Conservation (phyloP, 2,329 filamentous ascomycete genomes). For the Rugonectria rugulosa region DNA sequence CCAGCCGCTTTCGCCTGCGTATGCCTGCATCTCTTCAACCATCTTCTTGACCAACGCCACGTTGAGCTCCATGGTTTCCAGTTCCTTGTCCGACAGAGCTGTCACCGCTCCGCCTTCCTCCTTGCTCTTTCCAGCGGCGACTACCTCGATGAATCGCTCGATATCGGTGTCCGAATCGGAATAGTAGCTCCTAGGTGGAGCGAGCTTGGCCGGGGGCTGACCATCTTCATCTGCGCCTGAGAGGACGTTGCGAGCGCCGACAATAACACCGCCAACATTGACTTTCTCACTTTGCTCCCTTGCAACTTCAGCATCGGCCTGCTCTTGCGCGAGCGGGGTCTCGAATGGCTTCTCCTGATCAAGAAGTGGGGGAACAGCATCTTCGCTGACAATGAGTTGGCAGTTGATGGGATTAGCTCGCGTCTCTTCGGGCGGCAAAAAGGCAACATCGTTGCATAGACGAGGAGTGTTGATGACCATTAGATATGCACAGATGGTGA, state of each 20-base stretch:
- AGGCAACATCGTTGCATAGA: conserved; percentile 86
- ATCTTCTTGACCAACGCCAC: conserved; percentile 74
- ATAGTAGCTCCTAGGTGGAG: conserved; percentile 53
- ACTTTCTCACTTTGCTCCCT: conserved; percentile 50
- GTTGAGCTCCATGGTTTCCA: conserved; percentile 72
- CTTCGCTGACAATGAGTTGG: conserved; percentile 68
- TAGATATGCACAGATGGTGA: conserved; percentile 88
- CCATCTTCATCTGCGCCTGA: conserved; percentile 56
- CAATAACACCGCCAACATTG: conserved; percentile 61
- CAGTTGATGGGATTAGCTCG: conserved; percentile 81
- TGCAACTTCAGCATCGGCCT: conserved; percentile 9
- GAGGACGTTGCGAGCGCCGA: conserved; percentile 60
- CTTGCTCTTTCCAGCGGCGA: conserved; percentile 55
- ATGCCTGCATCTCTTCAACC: conserved; percentile 69
- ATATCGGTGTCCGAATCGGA: conserved; percentile 34
- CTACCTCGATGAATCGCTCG: conserved; percentile 49
- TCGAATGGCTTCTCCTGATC: conserved; percentile 42
- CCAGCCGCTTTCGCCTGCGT: conserved; percentile 79
- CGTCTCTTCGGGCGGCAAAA: conserved; percentile 80
- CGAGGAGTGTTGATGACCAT: conserved; percentile 93
- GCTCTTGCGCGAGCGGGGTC: conserved; percentile 38
- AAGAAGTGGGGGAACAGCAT: conserved; percentile 48
- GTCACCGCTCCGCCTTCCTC: conserved; percentile 69
- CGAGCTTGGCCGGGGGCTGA: conserved; percentile 54
- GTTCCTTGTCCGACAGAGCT: conserved; percentile 69